phyloP scores from a whole-genome alignment of 495 filamentous ascomycete species.

The Tuber umbilicatum region DNA sequence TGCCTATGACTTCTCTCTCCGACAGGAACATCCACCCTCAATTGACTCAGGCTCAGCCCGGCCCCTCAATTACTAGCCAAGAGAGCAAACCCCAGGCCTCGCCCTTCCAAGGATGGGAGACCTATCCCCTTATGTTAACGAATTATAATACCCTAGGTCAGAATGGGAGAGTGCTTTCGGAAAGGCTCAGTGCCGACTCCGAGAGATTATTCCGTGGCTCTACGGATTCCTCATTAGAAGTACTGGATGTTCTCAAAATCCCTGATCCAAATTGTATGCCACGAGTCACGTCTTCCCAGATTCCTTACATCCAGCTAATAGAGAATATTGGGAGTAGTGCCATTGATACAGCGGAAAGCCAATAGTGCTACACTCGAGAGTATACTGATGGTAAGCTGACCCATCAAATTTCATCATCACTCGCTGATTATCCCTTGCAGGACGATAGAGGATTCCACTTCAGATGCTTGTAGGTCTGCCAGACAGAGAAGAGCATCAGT shows the following conservation, averaged over 20 bases:
- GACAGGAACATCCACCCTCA: not conserved
- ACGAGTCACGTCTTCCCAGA: not conserved
- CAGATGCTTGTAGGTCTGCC: conserved; percentile 12
- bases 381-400: conserved; percentile 11
- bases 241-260: not conserved
- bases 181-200: not conserved
- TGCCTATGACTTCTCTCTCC: not conserved
- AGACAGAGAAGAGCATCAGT: not conserved
- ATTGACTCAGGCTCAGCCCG: not conserved
- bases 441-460: conserved; percentile 9
- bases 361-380: conserved; percentile 2
- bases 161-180: not conserved
- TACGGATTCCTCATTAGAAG: not conserved
- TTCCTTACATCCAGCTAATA: not conserved
- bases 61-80: not conserved
- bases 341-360: not conserved
- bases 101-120: conserved; percentile 9
- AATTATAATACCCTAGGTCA: not conserved
- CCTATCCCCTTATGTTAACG: conserved; percentile 10
- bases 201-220: conserved; percentile 7
- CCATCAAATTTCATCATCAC: not conserved
- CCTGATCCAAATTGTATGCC: not conserved
- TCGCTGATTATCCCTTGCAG: conserved; percentile 2
- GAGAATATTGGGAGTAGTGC: not conserved
- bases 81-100: not conserved